These are phyloP conservation scores for Auricularia heimuer DNA, from an alignment of 768 basidiomycete genomes.

Conservation along the genomic window DNA sequence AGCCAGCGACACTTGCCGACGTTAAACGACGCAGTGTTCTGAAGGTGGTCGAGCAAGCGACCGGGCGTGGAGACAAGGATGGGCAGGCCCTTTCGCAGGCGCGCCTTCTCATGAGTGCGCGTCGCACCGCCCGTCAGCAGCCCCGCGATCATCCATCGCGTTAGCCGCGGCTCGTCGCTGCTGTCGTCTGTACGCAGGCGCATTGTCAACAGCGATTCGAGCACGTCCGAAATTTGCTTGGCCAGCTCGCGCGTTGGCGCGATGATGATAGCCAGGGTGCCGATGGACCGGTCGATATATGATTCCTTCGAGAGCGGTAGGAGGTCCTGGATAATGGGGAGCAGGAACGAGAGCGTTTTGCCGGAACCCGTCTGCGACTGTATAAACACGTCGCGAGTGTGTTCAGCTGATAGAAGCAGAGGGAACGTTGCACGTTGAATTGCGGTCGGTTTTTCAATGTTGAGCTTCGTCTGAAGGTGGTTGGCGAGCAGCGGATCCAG, in stretches of 20 bases:
- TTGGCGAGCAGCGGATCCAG: constrained; percentile 70
- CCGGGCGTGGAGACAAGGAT: constrained; percentile 96
- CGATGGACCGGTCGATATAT: constrained; percentile 90
- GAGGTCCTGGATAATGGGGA: constrained; percentile 92
- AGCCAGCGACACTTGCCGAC: constrained; percentile 93
- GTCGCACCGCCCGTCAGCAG: constrained; percentile 92
- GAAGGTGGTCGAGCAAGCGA: constrained; percentile 88
- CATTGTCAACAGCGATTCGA: constrained; percentile 70
- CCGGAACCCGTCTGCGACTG: constrained; percentile 97
- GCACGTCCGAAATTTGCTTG: constrained; percentile 93
- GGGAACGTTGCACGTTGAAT: constrained; percentile 71
- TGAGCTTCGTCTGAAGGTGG: constrained; percentile 73
- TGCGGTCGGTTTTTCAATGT: constrained; percentile 75
- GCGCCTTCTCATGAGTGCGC: constrained; percentile 89
- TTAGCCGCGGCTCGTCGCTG: constrained; percentile 40
- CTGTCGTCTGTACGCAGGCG: constrained; percentile 55
- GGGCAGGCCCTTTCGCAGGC: constrained; percentile 87
- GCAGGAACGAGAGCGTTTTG: constrained; percentile 86
- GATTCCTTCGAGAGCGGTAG: constrained; percentile 82
- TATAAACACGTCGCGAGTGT: constrained; percentile 72
- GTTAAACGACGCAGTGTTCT: constrained; percentile 89
- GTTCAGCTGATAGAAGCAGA: constrained; percentile 40
- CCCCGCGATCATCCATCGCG: constrained; percentile 91
- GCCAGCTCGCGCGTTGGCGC: constrained; percentile 94
- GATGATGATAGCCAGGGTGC: constrained; percentile 88